Base-by-base conservation (phyloP, 768 basidiomycete genomes). In the Russula earlei region DNA sequence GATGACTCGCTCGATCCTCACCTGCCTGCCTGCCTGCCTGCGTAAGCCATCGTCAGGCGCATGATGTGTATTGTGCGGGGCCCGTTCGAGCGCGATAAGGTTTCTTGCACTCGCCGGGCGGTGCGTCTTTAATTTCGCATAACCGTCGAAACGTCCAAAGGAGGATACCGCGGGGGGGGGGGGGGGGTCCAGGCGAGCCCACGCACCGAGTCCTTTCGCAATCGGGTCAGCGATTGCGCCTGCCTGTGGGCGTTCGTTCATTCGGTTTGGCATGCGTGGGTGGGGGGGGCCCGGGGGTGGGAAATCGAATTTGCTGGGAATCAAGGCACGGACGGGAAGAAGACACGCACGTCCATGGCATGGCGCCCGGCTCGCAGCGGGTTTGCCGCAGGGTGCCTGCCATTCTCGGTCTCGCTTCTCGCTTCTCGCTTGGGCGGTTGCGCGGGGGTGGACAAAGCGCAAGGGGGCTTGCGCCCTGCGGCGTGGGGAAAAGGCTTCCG, bases 271-370 rank as follows among this genome's bases (percentile, higher is more conserved):
- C n/a, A n/a, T n/a, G n/a, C n/a, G n/a, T n/a, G n/a, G n/a, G n/a
- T n/a, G n/a, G n/a, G n/a, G n/a, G n/a, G n/a, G n/a, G n/a, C n/a
- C n/a, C n/a, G n/a, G n/a, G n/a, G n/a, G n/a, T n/a, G n/a, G n/a
- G n/a, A n/a, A n/a, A n/a, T n/a, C n/a, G n/a, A n/a, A n/a, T n/a
- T n/a, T n/a, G n/a, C n/a, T 41, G 45, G 45, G 45, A 57, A 52
- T 29, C 50, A 52, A 57, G 56, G 56, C 24, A 57, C 56, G 10
- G 24, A 31, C n/a, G n/a, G n/a, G n/a, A n/a, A 10, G 50, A 56
- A 51, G 49, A 46, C 37, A 31, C 15, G 45, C n/a, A n/a, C n/a
- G n/a, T n/a, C n/a, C n/a, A n/a, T n/a, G n/a, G 40, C 36, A 47
- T 48, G 51, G 33, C 45, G 49, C 50, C 29, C 45, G 31, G 37